Conservation (phyloP, 805 yeast genomes). For the Teunomyces gatunensis region DNA sequence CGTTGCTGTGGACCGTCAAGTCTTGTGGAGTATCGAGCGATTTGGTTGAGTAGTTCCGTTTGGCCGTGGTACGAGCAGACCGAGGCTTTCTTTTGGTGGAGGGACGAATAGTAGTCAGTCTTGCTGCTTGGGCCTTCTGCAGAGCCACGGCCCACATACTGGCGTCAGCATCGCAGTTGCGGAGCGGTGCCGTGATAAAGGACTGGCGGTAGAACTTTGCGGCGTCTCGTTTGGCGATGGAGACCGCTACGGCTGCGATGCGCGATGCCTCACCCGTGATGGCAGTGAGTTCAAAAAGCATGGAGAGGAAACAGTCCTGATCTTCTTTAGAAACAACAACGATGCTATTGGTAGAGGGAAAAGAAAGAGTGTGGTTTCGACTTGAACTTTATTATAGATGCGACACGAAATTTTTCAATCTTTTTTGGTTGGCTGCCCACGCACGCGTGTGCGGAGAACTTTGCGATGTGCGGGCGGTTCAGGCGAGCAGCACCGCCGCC, state of each 20-base stretch:
- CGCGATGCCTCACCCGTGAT: conserved; percentile 23
- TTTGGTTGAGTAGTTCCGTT: conserved; percentile 8
- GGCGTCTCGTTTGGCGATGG: conserved; percentile 19
- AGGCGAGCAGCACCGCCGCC: background rate
- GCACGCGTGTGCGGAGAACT: background rate
- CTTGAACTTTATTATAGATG: background rate
- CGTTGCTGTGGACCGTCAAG: background rate
- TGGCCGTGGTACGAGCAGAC: background rate
- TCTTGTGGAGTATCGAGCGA: background rate
- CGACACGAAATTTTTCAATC: background rate
- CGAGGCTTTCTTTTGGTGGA: background rate
- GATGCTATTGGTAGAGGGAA: background rate
- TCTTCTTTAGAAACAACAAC: background rate
- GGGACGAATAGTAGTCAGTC: background rate
- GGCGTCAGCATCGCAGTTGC: conserved; percentile 16
- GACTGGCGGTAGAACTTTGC: conserved; percentile 19
- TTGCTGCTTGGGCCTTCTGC: conserved; percentile 6
- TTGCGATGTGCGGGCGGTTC: background rate
- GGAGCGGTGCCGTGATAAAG: conserved; percentile 18
- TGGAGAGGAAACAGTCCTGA: background rate
- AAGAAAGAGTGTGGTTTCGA: background rate
- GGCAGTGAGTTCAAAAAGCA: conserved; percentile 17
- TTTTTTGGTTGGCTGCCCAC: background rate
- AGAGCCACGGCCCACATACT: conserved; percentile 23
- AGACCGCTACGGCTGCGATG: conserved; percentile 18